Evolutionary conservation across 2,329 filamentous ascomycete species (phyloP).

Genomic region (Sporothrix pallida): DNA sequence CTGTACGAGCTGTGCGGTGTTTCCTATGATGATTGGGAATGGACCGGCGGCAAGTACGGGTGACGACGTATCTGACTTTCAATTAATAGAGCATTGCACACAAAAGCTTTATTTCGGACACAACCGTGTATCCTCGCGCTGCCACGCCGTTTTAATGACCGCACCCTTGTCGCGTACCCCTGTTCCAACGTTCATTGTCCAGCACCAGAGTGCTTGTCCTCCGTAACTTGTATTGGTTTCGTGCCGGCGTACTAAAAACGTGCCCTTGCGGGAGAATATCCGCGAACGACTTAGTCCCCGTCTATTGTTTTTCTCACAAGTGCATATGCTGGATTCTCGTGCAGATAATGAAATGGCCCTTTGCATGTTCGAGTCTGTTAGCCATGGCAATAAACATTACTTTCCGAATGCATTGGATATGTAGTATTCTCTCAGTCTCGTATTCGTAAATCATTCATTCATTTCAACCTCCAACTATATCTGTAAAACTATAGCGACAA

Average conservation of each 20-base stretch:
- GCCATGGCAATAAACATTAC: not conserved
- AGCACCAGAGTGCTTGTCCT: not conserved
- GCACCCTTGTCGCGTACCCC: not conserved
- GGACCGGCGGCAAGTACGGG: not conserved
- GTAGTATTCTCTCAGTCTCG: not conserved
- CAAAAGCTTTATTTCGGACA: too few relatives aligned
- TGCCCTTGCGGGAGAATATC: not conserved
- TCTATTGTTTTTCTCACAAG: not conserved
- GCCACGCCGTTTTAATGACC: not conserved
- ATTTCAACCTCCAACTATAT: not conserved
- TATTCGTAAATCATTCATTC: slow-evolving; percentile 24
- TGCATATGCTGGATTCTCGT: not conserved
- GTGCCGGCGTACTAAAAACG: slow-evolving; percentile 9
- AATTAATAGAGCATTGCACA: too few relatives aligned
- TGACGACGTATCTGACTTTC: not conserved
- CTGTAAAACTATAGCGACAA: not conserved
- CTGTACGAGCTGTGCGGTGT: not conserved
- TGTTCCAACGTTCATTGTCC: not conserved
- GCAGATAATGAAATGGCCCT: not conserved
- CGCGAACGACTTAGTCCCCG: not conserved
- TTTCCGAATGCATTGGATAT: not conserved
- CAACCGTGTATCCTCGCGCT: too few relatives aligned
- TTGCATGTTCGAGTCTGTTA: not conserved
- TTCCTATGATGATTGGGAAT: not conserved
- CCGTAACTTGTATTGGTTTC: not conserved